Evolutionary conservation across 768 basidiomycete species (phyloP), one percentile per base, ranked within the genome.

Genomic region (Cantharellus cinnabarinus): DNA sequence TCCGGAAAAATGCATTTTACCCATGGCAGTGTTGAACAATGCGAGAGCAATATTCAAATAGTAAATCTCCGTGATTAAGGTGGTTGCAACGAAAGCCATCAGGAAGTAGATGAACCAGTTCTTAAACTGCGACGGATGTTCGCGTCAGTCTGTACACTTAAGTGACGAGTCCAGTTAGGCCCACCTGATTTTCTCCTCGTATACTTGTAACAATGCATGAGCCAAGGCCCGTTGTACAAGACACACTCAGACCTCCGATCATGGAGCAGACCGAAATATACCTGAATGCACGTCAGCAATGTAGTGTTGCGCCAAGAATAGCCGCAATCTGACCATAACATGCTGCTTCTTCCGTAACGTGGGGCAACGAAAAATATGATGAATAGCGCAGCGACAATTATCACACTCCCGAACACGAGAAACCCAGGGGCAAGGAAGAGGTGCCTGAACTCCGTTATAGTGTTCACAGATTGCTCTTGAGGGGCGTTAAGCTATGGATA

Each of bases 41-140:
- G 91, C 95, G 60, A 99, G 80, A 14, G 95, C 95, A 61, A 91
- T 83, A 71, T 95, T 97, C 61, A 97, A 77, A 71, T 89, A 98
- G 70, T 88, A 93, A 66, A 97, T 87, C 69, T 97, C 94, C 60
- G 82, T 82, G 60, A 90, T 85, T 58, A n/a, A 51, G 10, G 48
- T 15, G 55, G 29, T 38, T 37, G 54, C 20, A 56, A 3, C 60
- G 41, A 59, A 65, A 68, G 35, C 52, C 10, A 54, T 54, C 10
- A 93, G 72, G 69, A 94, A 90, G 68, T 89, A 94, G 65, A 82
- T 85, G 67, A 93, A 91, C 87, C 88, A 89, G 69, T 81, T 76
- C 61, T 83, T 91, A 71, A 97, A 93, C 82, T 94, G 70, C 7
- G 35, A 14, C 10, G 52, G 35, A 29, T 29, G 20, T 29, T 29